Base-by-base conservation (phyloP, 208 protist species). In the Wallacemonas collosoma region DNA sequence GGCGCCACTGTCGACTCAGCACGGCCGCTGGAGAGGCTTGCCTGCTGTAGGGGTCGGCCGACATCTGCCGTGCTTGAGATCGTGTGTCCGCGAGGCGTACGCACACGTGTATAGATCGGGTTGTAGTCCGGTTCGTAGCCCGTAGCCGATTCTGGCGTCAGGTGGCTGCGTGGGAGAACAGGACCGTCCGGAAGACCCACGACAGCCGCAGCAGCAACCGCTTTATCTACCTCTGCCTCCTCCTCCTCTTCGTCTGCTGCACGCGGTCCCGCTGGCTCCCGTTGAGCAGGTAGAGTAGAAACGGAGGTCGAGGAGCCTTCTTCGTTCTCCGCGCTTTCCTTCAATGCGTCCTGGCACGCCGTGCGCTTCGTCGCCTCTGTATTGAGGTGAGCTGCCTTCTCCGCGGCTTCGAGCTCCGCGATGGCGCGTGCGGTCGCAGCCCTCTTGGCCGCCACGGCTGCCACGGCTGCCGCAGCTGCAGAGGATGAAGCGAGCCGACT, bases 371-470 rank as follows among this genome's bases (percentile, higher is more conserved):
- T 26, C 26, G 26, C 26, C 26, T 26, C 26, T 26, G 26, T 26
- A 26, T 26, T 0, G 8, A 15, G 48, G 48, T 15, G 14, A 15
- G 11, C 45, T 50, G 45, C 45, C 45, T 50, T 50, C 45, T 50
- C 45, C 45, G 45, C 60, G 5, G 60, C 43, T 41, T 65, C 60
- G 12, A 65, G 8, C 60, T 65, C 60, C 3, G 60, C 60, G 15
- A 65, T 14, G 4, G 60, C 60, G 12, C 60, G 60, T 65, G 60
- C 60, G 41, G 40, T 48, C 12, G 60, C 60, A 4, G 60, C 60
- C 39, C 60, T 45, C 26, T 65, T 65, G 11, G 60, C 60, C 8
- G 60, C 60, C 60, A 65, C 60, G 6, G 60, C 60, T 26, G 60
- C 60, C 41, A 51, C 60, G 4, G 60, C 60, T 14, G 60, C 60